A percentile compares a stretch with the other conserved stretches of the same genome.
Conservation (phyloP, 257 asterid genomes). For the Nemophila menziesii region DNA sequence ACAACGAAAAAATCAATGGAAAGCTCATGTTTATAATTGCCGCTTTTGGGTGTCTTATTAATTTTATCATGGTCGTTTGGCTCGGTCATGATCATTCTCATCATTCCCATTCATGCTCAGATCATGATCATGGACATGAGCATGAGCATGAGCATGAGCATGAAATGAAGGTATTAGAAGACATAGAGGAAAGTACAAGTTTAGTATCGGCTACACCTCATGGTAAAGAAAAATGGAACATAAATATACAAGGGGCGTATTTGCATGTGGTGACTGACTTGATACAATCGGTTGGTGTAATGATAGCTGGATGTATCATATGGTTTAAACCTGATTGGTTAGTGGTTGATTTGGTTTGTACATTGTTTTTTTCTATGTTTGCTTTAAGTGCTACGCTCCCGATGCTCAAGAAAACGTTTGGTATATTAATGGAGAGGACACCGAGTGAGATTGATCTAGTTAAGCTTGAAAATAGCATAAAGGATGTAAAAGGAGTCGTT, state of each 20-base stretch:
- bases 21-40: slow-evolving; percentile 59
- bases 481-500: slow-evolving; percentile 32
- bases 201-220: slow-evolving; percentile 22
- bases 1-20: slow-evolving; percentile 38
- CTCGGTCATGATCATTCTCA: slow-evolving; percentile 67
- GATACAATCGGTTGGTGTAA: slow-evolving; percentile 64
- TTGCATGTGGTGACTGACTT: slow-evolving; percentile 58
- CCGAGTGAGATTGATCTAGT: slow-evolving; percentile 39
- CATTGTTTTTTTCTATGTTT: slow-evolving; percentile 39
- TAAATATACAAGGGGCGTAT: slow-evolving; percentile 74
- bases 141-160: slow-evolving; percentile 20
- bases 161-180: slow-evolving; percentile 14
- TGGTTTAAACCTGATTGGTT: slow-evolving; percentile 68
- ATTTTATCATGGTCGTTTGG: slow-evolving; percentile 39
- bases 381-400: slow-evolving; percentile 45
- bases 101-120: slow-evolving; percentile 23
- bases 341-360: slow-evolving; percentile 54
- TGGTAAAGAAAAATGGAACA: slow-evolving; percentile 23
- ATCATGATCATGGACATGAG: background rate
- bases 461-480: slow-evolving; percentile 39
- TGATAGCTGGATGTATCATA: slow-evolving; percentile 62
- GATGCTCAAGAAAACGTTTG: slow-evolving; percentile 38
- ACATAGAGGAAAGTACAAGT: slow-evolving; percentile 21
- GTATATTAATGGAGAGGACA: slow-evolving; percentile 59
- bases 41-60: slow-evolving; percentile 64